Base-by-base conservation (phyloP, 306 rosid species). In the Lagenaria siceraria region DNA sequence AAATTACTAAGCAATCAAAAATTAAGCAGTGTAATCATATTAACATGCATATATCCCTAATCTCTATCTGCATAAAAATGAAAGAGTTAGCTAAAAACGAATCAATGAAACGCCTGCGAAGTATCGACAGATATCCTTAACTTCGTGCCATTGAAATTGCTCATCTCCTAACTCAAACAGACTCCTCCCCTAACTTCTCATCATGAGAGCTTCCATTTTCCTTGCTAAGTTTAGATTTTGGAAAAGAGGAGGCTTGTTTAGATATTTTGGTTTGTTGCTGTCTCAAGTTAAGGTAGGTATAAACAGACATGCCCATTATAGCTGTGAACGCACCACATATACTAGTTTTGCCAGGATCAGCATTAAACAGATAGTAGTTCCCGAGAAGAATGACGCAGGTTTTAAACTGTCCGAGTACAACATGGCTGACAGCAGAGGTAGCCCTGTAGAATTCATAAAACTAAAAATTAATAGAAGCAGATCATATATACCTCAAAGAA, bases 361-460 rank as follows among this genome's bases (percentile, higher is more conserved):
- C 86, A 81, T 90, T 90, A 3, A 95, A 92, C 38, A 95, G 85
- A 82, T 85, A 92, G 80, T 78, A 91, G 86, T 90, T 92, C 78
- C 98, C 98, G 0, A 95, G 93, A 80, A 92, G 97, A 53, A 95
- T 87, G 74, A 92, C 87, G n/a, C 98, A 92, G 22, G 97, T 95
- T 88, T 95, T 95, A 38, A 95, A 95, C 85, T 95, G 97, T 59
- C 98, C 97, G 8, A 95, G 98, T 58, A 95, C 98, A 10, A 95
- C 98, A 13, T 95, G 97, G 24, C 97, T 88, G 14, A 90, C 82
- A 2, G 97, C 97, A 29, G 98, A 95, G 38, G 97, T 95, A 49
- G 98, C 97, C 60, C 98, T 95, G 96, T 43, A 74, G 84, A 77
- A 80, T 55, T 56, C 71, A 69, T 14, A 10, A 73, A 56, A 42